phyloP scores from a whole-genome alignment of 495 filamentous ascomycete species.

The Talaromyces borbonicus region DNA sequence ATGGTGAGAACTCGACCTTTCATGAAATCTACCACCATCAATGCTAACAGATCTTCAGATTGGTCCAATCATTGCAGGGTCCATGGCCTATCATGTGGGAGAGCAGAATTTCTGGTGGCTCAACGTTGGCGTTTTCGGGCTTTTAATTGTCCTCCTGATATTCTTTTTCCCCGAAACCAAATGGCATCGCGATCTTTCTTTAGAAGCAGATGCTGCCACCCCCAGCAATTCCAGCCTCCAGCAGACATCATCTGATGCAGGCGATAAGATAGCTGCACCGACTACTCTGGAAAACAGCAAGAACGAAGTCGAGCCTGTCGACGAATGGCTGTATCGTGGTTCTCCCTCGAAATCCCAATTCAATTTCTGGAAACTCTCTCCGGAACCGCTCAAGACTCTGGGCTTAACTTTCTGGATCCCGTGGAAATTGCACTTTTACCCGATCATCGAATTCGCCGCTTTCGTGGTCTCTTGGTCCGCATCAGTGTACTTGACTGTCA shows the following conservation, averaged over 20 bases:
- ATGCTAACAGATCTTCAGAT: slow-evolving; percentile 14
- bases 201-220: neutral
- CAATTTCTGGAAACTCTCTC: slow-evolving; percentile 35
- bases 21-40: neutral
- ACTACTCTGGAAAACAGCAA: slow-evolving; percentile 15
- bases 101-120: slow-evolving; percentile 52
- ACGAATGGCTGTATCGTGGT: slow-evolving; percentile 38
- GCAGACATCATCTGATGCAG: neutral
- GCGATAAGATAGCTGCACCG: slow-evolving; percentile 8
- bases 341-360: slow-evolving; percentile 46
- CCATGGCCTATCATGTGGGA: slow-evolving; percentile 45
- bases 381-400: slow-evolving; percentile 29
- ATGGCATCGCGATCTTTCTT: slow-evolving; percentile 35
- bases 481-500: slow-evolving; percentile 50
- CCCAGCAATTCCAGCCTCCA: neutral
- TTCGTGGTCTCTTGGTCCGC: slow-evolving; percentile 53
- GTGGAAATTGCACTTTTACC: slow-evolving; percentile 49
- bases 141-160: slow-evolving; percentile 36
- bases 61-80: slow-evolving; percentile 25
- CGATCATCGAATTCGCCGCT: slow-evolving; percentile 51
- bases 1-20: slow-evolving; percentile 18
- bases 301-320: slow-evolving; percentile 11
- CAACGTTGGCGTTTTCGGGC: slow-evolving; percentile 38
- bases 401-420: slow-evolving; percentile 37
- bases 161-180: slow-evolving; percentile 54